Evolutionary conservation across 2,329 filamentous ascomycete genomes (phyloP).

Genomic region (Laburnicola sp.): DNA sequence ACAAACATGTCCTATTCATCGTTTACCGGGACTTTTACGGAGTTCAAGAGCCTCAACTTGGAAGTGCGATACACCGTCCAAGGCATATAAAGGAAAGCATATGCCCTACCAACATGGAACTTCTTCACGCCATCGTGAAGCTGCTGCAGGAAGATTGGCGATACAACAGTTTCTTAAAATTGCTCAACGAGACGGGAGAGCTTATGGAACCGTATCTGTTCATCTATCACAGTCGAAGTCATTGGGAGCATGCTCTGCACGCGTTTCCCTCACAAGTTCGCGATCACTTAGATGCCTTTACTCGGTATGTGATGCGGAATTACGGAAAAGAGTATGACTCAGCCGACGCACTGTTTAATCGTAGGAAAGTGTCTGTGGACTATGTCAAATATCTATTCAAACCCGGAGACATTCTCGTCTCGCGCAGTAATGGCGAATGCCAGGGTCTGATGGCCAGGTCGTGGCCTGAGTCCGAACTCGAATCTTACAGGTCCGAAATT

Average conservation of each 20-base stretch:
- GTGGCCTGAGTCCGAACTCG: too few relatives aligned
- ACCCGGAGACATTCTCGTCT: conserved; percentile 18
- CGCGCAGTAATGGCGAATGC: background rate
- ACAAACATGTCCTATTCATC: conserved; percentile 18
- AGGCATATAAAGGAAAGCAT: conserved; percentile 12
- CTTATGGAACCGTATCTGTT: conserved; percentile 18
- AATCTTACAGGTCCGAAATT: too few relatives aligned
- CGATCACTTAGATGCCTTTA: conserved; percentile 9
- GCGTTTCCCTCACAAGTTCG: conserved; percentile 1
- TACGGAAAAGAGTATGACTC: conserved; percentile 13
- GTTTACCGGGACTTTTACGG: conserved; percentile 13
- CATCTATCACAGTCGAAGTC: conserved; percentile 12
- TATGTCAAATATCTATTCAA: conserved; percentile 16
- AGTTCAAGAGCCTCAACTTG: background rate
- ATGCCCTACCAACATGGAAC: conserved; percentile 1
- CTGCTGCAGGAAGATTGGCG: conserved; percentile 4
- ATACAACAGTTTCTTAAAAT: conserved; percentile 7
- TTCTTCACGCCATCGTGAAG: conserved; percentile 1
- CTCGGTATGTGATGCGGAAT: conserved; percentile 7
- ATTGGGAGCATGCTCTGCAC: conserved; percentile 7
- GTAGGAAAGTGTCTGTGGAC: conserved; percentile 4
- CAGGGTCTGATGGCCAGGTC: conserved; percentile 8
- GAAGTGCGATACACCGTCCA: background rate
- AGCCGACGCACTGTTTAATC: conserved; percentile 7
- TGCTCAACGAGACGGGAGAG: conserved; percentile 2